Evolutionary conservation across 2,329 filamentous ascomycete genomes (phyloP), one percentile per base, ranked within the genome.

Genomic region (Neopestalotiopsis clavispora): DNA sequence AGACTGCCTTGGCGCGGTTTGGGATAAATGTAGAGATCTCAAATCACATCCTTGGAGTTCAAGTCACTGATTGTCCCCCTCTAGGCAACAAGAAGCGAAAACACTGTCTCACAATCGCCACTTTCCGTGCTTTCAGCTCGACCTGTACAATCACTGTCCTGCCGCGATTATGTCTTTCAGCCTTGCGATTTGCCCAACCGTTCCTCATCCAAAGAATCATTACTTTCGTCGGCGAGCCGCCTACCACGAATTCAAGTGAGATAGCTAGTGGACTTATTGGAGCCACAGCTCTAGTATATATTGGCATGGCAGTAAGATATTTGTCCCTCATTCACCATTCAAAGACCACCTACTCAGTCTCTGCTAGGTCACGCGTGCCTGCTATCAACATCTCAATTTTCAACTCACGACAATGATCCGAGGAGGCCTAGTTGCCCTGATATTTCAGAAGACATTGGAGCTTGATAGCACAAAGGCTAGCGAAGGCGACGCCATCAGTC

Each of bases 361-460:
- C 14, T 66, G 49, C 42, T 58, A 73, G 70, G 62, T 77, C 1
- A 76, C 74, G 10, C 77, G 72, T 68, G 74, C 74, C 49, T 34
- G 45, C 23, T 32, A 32, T 59, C 49, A 58, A 68, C 78, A 81
- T 67, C 76, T 77, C 34, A 79, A 79, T 0, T 79, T 74, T 61
- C 80, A 81, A 49, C 74, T 79, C 28, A 77, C 81, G 32, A 78
- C 79, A 9, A 79, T 80, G 75, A 74, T 77, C 40, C 78, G 81
- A 28, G 80, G 76, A 1, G 77, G 75, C 1, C 67, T 83, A 1
- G 73, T 80, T 4, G 82, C 84, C 0, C 76, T 88, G 71, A 82
- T 90, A 1, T 89, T 85, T 72, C 80, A 81, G 20, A 84, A 85
- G 71, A 84, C 83, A 0, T 68, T 84, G 1, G 71, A 74, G 0